These are phyloP conservation scores for Macrolepiota dolichaula DNA, from an alignment of 768 basidiomycete species.

Conservation along the genomic window DNA sequence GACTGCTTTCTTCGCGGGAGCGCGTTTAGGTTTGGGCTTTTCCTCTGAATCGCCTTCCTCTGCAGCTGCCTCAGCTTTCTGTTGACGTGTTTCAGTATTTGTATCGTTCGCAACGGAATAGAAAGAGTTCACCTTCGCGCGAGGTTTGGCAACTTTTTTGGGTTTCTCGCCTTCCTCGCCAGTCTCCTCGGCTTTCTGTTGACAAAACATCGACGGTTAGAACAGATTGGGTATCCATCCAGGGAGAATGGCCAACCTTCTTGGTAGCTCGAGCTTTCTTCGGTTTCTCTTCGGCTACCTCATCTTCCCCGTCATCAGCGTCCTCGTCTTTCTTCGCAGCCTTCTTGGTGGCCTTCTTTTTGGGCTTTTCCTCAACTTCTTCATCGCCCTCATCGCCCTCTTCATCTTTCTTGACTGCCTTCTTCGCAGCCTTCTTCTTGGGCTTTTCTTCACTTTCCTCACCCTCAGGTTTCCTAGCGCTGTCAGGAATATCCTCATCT, in stretches of 20 bases:
- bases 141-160: conserved; percentile 30
- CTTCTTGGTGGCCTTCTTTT: conserved; percentile 33
- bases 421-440: conserved; percentile 37
- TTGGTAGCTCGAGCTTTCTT: conserved; percentile 41
- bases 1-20: conserved; percentile 31
- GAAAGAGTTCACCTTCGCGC: conserved; percentile 17
- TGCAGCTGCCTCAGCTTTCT: conserved; percentile 19
- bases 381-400: conserved; percentile 20
- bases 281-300: conserved; percentile 42
- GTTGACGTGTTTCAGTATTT: not conserved
- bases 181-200: conserved; percentile 17
- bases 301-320: conserved; percentile 23
- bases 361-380: conserved; percentile 40
- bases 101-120: not conserved
- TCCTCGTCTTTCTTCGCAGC: conserved; percentile 22
- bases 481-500: conserved; percentile 78
- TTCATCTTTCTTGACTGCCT: conserved; percentile 25
- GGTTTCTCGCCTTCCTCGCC: conserved; percentile 21
- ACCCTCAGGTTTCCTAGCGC: conserved; percentile 56
- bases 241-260: conserved; percentile 20
- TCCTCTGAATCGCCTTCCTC: conserved; percentile 22
- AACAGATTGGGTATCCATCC: not conserved
- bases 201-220: not conserved
- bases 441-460: conserved; percentile 48
- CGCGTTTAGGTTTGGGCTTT: conserved; percentile 36